Conservation (phyloP, 345 rosid genomes). For the Eucalyptus viminalis region DNA sequence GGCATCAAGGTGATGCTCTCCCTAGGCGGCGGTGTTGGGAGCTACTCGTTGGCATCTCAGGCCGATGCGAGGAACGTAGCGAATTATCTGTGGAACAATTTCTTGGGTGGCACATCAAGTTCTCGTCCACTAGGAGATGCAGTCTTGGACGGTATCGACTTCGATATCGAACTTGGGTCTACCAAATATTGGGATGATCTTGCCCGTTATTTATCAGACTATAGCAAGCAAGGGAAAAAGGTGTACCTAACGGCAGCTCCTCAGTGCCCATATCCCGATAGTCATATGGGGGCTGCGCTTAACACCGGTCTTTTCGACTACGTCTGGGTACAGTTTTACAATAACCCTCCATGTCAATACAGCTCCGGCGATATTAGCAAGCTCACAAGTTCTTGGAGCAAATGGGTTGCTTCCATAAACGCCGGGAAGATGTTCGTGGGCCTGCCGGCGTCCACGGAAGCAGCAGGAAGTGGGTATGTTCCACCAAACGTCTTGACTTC, state of each 20-base stretch:
- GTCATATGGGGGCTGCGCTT: slow-evolving; percentile 26
- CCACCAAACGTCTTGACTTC: slow-evolving; percentile 24
- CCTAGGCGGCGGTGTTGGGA: slow-evolving; percentile 36
- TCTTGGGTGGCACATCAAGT: neutral
- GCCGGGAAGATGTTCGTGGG: slow-evolving; percentile 28
- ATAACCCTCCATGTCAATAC: slow-evolving; percentile 46
- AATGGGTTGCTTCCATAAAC: slow-evolving; percentile 26
- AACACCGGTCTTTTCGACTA: slow-evolving; percentile 36
- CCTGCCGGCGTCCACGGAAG: slow-evolving; percentile 46
- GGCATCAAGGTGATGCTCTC: slow-evolving; percentile 52
- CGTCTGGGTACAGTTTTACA: slow-evolving; percentile 52
- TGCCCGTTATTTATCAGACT: slow-evolving; percentile 13
- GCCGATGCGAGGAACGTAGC: slow-evolving; percentile 25
- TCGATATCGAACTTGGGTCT: slow-evolving; percentile 37
- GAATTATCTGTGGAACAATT: neutral
- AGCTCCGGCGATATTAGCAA: slow-evolving; percentile 9
- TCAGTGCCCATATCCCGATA: slow-evolving; percentile 57
- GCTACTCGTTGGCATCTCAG: slow-evolving; percentile 21
- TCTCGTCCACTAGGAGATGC: slow-evolving; percentile 39
- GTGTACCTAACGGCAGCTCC: slow-evolving; percentile 54
- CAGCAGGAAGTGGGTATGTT: slow-evolving; percentile 42
- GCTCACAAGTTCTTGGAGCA: slow-evolving; percentile 31
- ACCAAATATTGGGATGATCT: slow-evolving; percentile 28
- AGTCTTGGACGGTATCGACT: slow-evolving; percentile 44
- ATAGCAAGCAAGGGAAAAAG: slow-evolving; percentile 13